These are phyloP conservation scores for Tetrahymena malaccensis DNA, from an alignment of 73 alveolate genomes.

Conservation along the genomic window DNA sequence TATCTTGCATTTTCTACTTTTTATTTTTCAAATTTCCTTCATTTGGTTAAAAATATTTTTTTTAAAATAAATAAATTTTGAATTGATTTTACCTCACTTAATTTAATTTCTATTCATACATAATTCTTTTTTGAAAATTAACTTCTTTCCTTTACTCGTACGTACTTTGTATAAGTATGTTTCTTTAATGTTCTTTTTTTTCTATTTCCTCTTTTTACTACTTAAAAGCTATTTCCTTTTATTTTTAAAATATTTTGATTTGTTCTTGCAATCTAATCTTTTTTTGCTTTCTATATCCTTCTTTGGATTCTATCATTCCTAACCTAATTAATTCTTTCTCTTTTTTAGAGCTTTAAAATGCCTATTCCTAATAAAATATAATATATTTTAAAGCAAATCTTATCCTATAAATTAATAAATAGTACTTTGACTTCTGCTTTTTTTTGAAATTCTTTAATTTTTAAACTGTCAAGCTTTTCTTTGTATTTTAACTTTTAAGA, in stretches of 20 bases:
- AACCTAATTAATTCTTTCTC: background rate
- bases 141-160: background rate
- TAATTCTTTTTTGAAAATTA: background rate
- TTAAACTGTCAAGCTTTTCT: background rate
- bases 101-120: background rate
- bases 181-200: background rate
- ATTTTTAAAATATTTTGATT: background rate
- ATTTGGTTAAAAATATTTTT: background rate
- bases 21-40: background rate
- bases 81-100: background rate
- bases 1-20: background rate
- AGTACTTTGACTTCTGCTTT: background rate
- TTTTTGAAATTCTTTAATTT: background rate
- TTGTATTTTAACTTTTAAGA: background rate
- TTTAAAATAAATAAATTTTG: background rate
- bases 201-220: background rate
- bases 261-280: background rate
- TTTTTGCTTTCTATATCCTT: background rate
- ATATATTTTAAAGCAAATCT: no score
- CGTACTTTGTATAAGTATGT: background rate
- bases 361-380: background rate
- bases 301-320: background rate
- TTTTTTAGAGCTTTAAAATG: background rate
- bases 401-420: background rate
- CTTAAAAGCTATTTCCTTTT: background rate